phyloP scores from a whole-genome alignment of 257 asterid species.

The Haberlea rhodopensis region DNA sequence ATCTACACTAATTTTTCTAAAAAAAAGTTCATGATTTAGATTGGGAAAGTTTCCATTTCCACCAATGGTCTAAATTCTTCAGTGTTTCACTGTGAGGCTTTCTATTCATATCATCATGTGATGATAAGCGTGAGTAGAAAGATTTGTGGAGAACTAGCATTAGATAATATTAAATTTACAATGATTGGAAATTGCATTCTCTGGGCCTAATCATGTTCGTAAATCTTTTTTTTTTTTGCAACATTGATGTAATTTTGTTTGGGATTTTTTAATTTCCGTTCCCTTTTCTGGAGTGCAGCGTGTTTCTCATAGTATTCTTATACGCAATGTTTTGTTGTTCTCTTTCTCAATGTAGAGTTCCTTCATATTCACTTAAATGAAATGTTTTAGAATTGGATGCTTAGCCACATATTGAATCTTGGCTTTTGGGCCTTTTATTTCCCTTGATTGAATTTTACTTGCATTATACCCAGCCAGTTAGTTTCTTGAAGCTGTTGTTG shows the following conservation, averaged over 20 bases:
- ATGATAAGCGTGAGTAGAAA: background rate
- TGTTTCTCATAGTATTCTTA: conserved; percentile 19
- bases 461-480: background rate
- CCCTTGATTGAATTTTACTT: conserved; percentile 1
- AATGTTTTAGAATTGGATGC: conserved; percentile 7
- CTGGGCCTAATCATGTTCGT: background rate
- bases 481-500: conserved; percentile 11
- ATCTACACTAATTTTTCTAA: background rate
- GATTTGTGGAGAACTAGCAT: background rate
- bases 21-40: background rate
- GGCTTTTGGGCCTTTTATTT: background rate
- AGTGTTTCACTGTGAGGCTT: background rate
- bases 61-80: background rate
- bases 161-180: conserved; percentile 14
- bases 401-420: background rate
- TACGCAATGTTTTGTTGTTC: conserved; percentile 1
- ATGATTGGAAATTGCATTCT: conserved; percentile 11
- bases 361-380: background rate
- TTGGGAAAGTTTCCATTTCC: conserved; percentile 1
- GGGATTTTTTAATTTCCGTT: background rate
- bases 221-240: conserved; percentile 10
- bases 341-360: conserved; percentile 11
- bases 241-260: conserved; percentile 11
- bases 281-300: too few relatives aligned
- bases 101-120: background rate